These are phyloP conservation scores for Colletotrichum ledebouriae DNA, from an alignment of 2,329 filamentous ascomycete species.

Conservation along the genomic window DNA sequence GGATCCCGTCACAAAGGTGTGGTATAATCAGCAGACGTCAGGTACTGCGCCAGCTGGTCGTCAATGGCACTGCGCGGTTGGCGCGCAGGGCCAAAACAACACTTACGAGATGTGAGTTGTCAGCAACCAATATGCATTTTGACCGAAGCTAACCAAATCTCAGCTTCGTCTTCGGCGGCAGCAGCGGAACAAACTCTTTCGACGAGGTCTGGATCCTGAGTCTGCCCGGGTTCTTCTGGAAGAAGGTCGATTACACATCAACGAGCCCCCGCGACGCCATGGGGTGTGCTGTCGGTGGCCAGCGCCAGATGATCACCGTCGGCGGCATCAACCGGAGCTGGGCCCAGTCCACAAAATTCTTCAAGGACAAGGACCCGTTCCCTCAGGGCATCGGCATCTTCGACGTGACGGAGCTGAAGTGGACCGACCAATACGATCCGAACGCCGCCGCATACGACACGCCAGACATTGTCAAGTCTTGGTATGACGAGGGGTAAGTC, in stretches of 20 bases:
- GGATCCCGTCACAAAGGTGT: constrained; percentile 40
- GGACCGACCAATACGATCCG: constrained; percentile 38
- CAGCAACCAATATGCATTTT: too few relatives aligned
- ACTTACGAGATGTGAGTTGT: constrained; percentile 43
- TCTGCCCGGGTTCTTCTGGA: constrained; percentile 44
- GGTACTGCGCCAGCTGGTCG: constrained; percentile 37
- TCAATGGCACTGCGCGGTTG: constrained; percentile 37
- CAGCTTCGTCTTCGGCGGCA: constrained; percentile 43
- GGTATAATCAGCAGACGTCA: constrained; percentile 41
- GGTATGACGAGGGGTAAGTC: constrained; percentile 39
- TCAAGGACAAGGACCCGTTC: constrained; percentile 29
- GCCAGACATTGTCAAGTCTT: constrained; percentile 28
- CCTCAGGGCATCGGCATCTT: constrained; percentile 42
- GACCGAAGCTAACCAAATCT: background rate
- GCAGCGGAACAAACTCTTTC: constrained; percentile 20
- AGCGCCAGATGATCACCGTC: constrained; percentile 42
- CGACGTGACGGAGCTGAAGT: constrained; percentile 39
- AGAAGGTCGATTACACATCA: constrained; percentile 35
- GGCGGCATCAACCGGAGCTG: constrained; percentile 30
- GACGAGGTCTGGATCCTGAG: constrained; percentile 42
- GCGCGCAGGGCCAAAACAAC: constrained; percentile 31
- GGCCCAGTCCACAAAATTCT: constrained; percentile 12
- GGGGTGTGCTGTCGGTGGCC: constrained; percentile 38
- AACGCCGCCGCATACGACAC: constrained; percentile 37
- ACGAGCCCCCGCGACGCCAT: constrained; percentile 29